Percentiles rank a stretch among this genome's conserved stretches.
Conservation (phyloP, 1,139 yeast genomes). For the Magnusiomyces suaveolens region DNA sequence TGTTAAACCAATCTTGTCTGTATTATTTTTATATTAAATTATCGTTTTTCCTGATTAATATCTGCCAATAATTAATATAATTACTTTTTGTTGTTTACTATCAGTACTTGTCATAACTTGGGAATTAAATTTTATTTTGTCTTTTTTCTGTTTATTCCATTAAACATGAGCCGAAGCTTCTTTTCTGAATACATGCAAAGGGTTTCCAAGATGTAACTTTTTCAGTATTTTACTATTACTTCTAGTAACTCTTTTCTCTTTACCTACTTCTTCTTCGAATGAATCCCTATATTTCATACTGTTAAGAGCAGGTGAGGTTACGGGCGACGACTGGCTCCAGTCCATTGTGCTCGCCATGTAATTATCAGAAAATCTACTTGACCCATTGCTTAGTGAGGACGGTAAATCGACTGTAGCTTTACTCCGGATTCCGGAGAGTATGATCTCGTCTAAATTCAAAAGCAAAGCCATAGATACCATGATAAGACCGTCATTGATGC, state of each 20-base stretch:
- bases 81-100: too few species aligned
- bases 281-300: neutral
- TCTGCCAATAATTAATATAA: too few species aligned
- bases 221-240: neutral
- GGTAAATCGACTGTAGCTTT: neutral
- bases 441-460: slow-evolving; percentile 1
- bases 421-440: neutral
- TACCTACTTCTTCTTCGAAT: neutral
- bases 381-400: neutral
- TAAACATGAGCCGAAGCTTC: neutral
- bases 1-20: too few species aligned
- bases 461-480: neutral
- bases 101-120: too few species aligned
- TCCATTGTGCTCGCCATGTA: neutral
- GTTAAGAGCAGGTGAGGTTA: neutral
- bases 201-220: neutral
- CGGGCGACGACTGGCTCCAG: neutral
- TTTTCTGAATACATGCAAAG: neutral
- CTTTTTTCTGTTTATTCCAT: too few species aligned
- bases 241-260: neutral
- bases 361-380: neutral
- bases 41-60: too few species aligned
- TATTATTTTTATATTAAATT: too few species aligned
- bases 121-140: neutral
- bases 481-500: neutral